Conservation (phyloP, 2,329 filamentous ascomycete species). For the Cyphellophora europaea region DNA sequence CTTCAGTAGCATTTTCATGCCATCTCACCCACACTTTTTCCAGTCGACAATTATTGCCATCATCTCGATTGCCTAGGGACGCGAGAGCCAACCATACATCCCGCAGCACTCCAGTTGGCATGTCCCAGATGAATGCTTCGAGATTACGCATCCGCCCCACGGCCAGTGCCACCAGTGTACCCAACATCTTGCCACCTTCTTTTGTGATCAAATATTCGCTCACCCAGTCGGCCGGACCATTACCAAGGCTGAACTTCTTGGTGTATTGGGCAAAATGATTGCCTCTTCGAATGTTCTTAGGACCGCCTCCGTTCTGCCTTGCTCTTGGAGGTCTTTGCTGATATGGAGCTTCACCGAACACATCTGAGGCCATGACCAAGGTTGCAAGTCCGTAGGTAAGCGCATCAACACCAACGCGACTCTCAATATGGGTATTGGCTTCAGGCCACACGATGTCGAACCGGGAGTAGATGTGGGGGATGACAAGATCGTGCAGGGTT, state of each 20-base stretch:
- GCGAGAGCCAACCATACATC: slow-evolving; percentile 74
- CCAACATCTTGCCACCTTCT: slow-evolving; percentile 81
- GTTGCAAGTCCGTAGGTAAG: slow-evolving; percentile 75
- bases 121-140: slow-evolving; percentile 79
- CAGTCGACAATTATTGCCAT: slow-evolving; percentile 55
- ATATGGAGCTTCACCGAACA: slow-evolving; percentile 44
- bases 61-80: slow-evolving; percentile 54
- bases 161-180: slow-evolving; percentile 68
- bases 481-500: slow-evolving; percentile 62
- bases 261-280: slow-evolving; percentile 73
- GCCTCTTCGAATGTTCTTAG: slow-evolving; percentile 39
- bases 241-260: slow-evolving; percentile 75
- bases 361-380: slow-evolving; percentile 61
- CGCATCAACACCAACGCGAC: slow-evolving; percentile 66
- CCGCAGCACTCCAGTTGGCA: slow-evolving; percentile 73
- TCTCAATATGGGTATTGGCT: slow-evolving; percentile 52
- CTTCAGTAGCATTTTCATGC: slow-evolving; percentile 60
- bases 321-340: slow-evolving; percentile 19
- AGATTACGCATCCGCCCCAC: slow-evolving; percentile 74
- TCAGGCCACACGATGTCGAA: slow-evolving; percentile 89
- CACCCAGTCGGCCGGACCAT: slow-evolving; percentile 69
- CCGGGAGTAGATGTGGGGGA: slow-evolving; percentile 71
- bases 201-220: slow-evolving; percentile 74
- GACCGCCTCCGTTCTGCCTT: slow-evolving; percentile 22
- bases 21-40: slow-evolving; percentile 72